Evolutionary conservation across 805 yeast genomes (phyloP), one percentile per base, ranked within the genome.

Genomic region (Barnettozyma sucrosica): DNA sequence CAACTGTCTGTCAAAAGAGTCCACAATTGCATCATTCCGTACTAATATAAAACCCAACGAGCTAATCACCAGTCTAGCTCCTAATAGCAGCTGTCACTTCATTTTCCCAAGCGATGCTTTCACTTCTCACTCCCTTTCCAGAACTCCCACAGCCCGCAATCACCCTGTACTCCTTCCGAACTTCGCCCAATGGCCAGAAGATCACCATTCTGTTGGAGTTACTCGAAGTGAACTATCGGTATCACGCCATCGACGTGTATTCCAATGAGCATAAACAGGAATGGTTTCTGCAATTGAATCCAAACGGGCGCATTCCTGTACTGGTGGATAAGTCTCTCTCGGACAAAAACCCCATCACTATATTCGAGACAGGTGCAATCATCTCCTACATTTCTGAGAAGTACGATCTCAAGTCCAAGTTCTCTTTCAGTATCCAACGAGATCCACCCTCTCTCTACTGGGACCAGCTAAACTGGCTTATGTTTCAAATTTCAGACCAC

Each of bases 301-400:
- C 82, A 21, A 79, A 79, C 54, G 85, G 86, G 13, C 67, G 80
- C 57, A 75, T 81, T 46, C 88, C 88, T 23, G 72, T 80, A 0
- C 59, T 82, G 18, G 67, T 55, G 36, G 71, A 67, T 21, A 62
- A 54, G 19, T 53, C 59, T 25, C 40, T 51, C 4, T 48, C 72
- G 6, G 79, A 77, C 10, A 56, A 69, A 24, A 47, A 76, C 73
- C 6, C 56, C 69, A 51, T 73, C 72, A 60, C 54, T 59, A 56
- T 56, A 1, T 67, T 70, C 44, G 87, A 82, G 63, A 70, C 80
- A 36, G 86, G 79, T 20, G 85, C 87, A 3, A 79, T 82, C 45
- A 58, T 83, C 61, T 62, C 71, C 47, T 83, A 79, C 58, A 59
- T 83, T 41, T 76, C 76, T 40, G 81, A 77, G 50, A 76, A 74